Base-by-base conservation (phyloP, 441 rosid genomes). In the Syzygium syzygioides region DNA sequence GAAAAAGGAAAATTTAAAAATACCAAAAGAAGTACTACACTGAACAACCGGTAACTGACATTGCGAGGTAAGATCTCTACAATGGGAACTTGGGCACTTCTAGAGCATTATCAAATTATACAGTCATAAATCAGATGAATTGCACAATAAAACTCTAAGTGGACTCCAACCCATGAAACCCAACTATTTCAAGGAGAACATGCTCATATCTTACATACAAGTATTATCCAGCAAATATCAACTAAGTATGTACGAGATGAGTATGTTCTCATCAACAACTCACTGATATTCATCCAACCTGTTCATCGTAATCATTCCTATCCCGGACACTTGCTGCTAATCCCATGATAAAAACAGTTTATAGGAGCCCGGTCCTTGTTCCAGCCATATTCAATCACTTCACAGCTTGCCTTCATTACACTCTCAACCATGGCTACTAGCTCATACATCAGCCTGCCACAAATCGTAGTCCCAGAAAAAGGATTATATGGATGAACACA, bases 381-480 rank as follows among this genome's bases (percentile, higher is more conserved):
- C 99, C 99, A 98, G 83, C 97, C 96, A 94, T 96, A 95, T 93
- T 97, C 98, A 91, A 97, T 97, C 91, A 97, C 95, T 93, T 94
- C 95, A 89, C 96, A 95, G 89, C 96, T 94, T 76, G 99, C 93
- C 92, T 93, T 94, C 95, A 95, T 92, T 90, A 96, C 94, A 91
- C 93, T 95, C 86, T 96, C 97, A 90, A 94, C 94, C 99, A 97
- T 95, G 96, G 92, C 94, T 95, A 90, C 93, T 90, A 55, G 89
- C 97, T 95, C 97, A 96, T 87, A 95, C 91, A 91, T 97, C 98
- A 59, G 97, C 97, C 99, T 98, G 97, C 88, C 87, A 90, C 89
- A 92, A 34, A 87, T 90, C 76, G 89, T 57, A 89, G 88, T 62
- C 62, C 20, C 56, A 84, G 60, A 85, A 54, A 50, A 8, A 76